These are phyloP conservation scores for Rhizopogon salebrosus DNA, from an alignment of 768 basidiomycete genomes.

Conservation along the genomic window DNA sequence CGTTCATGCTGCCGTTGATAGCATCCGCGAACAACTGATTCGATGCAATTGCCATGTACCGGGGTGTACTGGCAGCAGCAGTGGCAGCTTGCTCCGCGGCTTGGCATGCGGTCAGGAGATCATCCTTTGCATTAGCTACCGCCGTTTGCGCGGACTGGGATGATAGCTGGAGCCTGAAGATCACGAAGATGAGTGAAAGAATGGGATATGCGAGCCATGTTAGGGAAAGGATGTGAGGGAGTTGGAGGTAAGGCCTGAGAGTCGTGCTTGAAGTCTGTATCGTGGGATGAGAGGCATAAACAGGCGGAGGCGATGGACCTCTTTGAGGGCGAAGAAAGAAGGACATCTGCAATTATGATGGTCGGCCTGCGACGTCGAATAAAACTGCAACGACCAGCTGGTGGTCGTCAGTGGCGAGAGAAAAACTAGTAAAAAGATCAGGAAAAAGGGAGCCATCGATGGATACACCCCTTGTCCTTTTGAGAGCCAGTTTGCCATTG, in stretches of 20 bases:
- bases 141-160: conserved; percentile 63
- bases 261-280: conserved; percentile 22
- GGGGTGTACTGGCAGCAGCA: conserved; percentile 78
- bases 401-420: conserved; percentile 8
- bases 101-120: conserved; percentile 78
- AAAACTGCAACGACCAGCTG: conserved; percentile 1
- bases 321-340: conserved; percentile 21
- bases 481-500: conserved; percentile 8
- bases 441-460: conserved; percentile 7
- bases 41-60: conserved; percentile 81
- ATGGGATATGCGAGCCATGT: conserved; percentile 91
- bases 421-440: conserved; percentile 2
- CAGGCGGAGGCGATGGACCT: conserved; percentile 42
- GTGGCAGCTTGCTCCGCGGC: conserved; percentile 84
- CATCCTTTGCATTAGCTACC: conserved; percentile 62
- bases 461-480: conserved; percentile 19
- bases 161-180: conserved; percentile 76
- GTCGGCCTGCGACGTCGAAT: conserved; percentile 35
- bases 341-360: conserved; percentile 22
- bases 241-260: conserved; percentile 79
- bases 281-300: conserved; percentile 48
- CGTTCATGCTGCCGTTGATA: conserved; percentile 75
- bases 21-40: conserved; percentile 76
- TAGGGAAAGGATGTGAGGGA: conserved; percentile 78
- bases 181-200: conserved; percentile 82